phyloP scores from a whole-genome alignment of 257 asterid species.

The Solanum paucissectum region DNA sequence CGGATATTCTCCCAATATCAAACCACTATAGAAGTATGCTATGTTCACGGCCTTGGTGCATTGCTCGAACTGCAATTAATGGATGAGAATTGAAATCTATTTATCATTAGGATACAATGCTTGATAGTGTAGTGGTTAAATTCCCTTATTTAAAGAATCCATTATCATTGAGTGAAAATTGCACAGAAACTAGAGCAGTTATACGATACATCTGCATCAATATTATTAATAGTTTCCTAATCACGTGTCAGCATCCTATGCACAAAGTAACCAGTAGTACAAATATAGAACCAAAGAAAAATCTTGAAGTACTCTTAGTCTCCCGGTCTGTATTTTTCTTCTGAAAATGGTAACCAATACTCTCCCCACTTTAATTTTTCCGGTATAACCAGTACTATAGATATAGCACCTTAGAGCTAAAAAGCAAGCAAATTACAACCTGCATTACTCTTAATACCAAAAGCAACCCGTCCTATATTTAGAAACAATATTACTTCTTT shows the following conservation, averaged over 20 bases:
- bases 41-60: neutral
- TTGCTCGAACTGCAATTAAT: neutral
- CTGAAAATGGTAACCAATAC: neutral
- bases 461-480: neutral
- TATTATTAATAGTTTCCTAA: neutral
- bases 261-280: neutral
- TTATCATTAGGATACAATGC: neutral
- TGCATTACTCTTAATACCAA: constrained; percentile 51
- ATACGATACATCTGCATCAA: neutral
- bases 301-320: neutral
- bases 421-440: neutral
- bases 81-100: neutral
- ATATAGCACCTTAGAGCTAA: neutral
- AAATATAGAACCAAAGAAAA: neutral
- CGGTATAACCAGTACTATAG: neutral
- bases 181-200: neutral
- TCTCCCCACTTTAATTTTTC: neutral
- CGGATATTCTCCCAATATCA: too few species aligned
- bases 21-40: too few species aligned
- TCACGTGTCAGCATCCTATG: neutral
- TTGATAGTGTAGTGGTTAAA: neutral
- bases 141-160: neutral
- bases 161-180: neutral
- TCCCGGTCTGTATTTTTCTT: neutral
- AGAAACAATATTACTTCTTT: too few species aligned